Base-by-base conservation (phyloP, 805 yeast genomes). In the Myxozyma geophila region DNA sequence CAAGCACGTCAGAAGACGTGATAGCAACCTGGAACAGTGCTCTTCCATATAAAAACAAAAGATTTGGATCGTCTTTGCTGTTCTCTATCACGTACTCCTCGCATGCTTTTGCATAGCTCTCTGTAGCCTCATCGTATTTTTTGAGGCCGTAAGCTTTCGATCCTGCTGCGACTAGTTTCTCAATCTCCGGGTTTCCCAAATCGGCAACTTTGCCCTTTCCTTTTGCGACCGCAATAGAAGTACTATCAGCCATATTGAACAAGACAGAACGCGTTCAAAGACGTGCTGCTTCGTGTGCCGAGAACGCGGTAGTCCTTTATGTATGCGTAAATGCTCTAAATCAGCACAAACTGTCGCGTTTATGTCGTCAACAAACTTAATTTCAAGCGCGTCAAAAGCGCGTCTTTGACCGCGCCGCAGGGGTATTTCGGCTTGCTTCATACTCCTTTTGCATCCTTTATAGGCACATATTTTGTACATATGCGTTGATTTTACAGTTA, bases 21-120 rank as follows among this genome's bases (percentile, higher is more conserved):
- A 90, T 88, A 0, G 92, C 98, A 44, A 84, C 83, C 67, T 87
- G 88, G 76, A 87, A 92, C 43, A 92, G 75, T 0, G 96, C 86
- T 73, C 86, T 85, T 1, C 97, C 97, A 68, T 92, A 92, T 47
- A 88, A 75, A 68, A 82, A 85, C 70, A 92, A 78, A 68, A 90
- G 79, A 65, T 89, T 89, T 5, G 95, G 88, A 65, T 83, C 83
- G 67, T 91, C 96, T 51, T 83, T 82, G n/a, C 83, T 85, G 23
- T 81, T 77, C 13, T 76, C 76, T 12, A 77, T 76, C 55, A 85
- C 81, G 68, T 77, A 81, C 49, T 74, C 66, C 62, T 83, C 87
- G 73, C 96, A 90, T 0, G 95, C 92, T 60, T 85, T 85, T 0
- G 90, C 92, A 67, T 87, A 89, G 59, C 79, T 77, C 63, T 85